Evolutionary conservation across 1,139 yeast genomes (phyloP), one percentile per base, ranked within the genome.

Genomic region (Kodamaea fungicola): DNA sequence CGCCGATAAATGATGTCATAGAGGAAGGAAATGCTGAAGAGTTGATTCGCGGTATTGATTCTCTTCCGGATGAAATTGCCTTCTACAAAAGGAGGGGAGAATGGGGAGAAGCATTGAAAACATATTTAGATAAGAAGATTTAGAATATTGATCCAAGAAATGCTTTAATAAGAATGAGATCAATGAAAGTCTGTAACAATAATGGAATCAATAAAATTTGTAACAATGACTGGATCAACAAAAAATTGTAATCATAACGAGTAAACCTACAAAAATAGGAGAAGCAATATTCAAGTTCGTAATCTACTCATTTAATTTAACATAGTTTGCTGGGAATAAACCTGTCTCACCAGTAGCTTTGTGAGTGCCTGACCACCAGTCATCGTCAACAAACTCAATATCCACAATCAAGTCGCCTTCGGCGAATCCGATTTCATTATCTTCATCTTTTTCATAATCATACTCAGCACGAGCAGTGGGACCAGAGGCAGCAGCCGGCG

Each of bases 341-440:
- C 95, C 95, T 46, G 76, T 72, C 47, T 80, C 84, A 31, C 96
- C 96, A 30, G 80, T 62, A 31, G 50, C 57, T 42, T 78, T 64
- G 50, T 80, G 80, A 38, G 59, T 71, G 34, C 98, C 98, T 41
- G 83, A 71, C 97, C 97, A 92, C 98, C 98, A 92, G 55, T 88
- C 96, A 35, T 87, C 96, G 50, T 89, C 96, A 10, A 86, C 85
- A 59, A 87, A 84, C 49, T 88, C 95, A 45, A 92, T 85, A 44
- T 88, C 86, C 13, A 80, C 66, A 47, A 92, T 88, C 43, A 71
- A 52, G 49, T 88, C 97, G 35, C 94, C 95, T 56, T 87, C 96
- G 25, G 68, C 76, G 60, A 58, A 57, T 2, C 81, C 76, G 42
- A 92, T 71, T 62, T 92, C 98, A 53, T 90, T 92, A 45, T 84